Evolutionary conservation across 2,329 filamentous ascomycete genomes (phyloP), one percentile per base, ranked within the genome.

Genomic region (Diaporthe sp.): DNA sequence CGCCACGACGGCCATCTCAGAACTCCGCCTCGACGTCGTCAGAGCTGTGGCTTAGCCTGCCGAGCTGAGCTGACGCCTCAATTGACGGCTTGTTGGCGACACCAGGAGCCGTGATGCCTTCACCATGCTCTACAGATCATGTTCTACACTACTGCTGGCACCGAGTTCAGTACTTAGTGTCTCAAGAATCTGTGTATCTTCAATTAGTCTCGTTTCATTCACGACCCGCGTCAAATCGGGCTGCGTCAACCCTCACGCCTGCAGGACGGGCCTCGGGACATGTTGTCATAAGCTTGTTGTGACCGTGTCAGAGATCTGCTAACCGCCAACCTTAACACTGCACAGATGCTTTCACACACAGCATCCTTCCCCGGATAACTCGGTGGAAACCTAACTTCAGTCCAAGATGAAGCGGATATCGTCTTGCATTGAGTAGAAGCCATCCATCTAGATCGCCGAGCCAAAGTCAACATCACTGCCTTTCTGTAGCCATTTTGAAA

Each of bases 381-480:
- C 64, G n/a, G 47, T 22, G n/a, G n/a, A 5, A 40, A 47, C 33
- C 33, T n/a, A 52, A 13, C 4, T 40, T 28, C 45, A 17, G n/a
- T 45, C 64, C 13, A 1, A 40, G n/a, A 38, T 54, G n/a, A 47
- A 64, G 60, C 64, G 15, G 25, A 40, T 54, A 40, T 54, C 8
- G 47, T 52, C 30, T 68, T 54, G 64, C 30, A 54, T 68, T 54
- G 9, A 40, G 64, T 68, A 54, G 45, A 67, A 38, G 40, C 33
- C 19, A 54, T 3, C n/a, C 33, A 25, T 38, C 40, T 47, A 47
- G 9, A n/a, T 12, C 30, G 45, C 30, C 22, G 12, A 54, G 64
- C 64, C 28, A 68, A 40, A 68, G 33, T 25, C 15, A 10, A 40
- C 19, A 28, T 13, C 17, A 38, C 33, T 13, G n/a, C 17, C n/a